Evolutionary conservation across 2,329 filamentous ascomycete genomes (phyloP).

Genomic region (Plenodomus lindquistii): DNA sequence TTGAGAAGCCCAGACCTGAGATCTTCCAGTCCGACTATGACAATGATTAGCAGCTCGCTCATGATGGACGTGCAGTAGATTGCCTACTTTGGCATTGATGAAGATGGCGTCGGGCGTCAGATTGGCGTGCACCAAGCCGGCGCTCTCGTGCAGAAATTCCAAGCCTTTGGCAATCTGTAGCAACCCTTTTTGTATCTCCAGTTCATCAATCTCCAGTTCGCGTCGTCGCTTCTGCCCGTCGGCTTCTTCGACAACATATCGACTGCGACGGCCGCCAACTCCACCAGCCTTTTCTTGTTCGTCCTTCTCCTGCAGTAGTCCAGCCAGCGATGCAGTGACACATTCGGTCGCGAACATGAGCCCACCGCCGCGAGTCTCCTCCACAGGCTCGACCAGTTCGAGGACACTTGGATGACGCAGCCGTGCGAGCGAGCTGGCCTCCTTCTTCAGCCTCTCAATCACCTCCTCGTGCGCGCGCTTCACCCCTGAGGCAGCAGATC

Average conservation of each 20-base stretch:
- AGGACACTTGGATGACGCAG: conserved; percentile 89
- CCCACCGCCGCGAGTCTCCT: conserved; percentile 88
- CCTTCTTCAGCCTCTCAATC: conserved; percentile 85
- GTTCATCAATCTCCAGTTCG: conserved; percentile 91
- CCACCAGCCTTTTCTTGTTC: conserved; percentile 75
- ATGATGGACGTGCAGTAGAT: conserved; percentile 14
- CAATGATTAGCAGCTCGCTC: conserved; percentile 30
- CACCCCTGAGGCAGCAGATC: conserved; percentile 66
- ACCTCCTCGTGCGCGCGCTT: conserved; percentile 88
- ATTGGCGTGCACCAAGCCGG: conserved; percentile 90
- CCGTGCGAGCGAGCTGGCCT: conserved; percentile 84
- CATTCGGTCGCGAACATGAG: conserved; percentile 95
- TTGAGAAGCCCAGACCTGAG: conserved; percentile 88
- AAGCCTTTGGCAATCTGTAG: conserved; percentile 91
- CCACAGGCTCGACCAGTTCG: conserved; percentile 91
- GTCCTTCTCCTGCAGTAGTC: conserved; percentile 84
- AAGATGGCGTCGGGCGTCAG: conserved; percentile 91
- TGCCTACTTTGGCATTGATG: conserved; percentile 82
- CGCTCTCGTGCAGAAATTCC: conserved; percentile 94
- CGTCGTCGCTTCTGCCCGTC: conserved; percentile 71
- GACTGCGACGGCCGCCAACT: conserved; percentile 70
- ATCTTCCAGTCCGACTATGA: conserved; percentile 94
- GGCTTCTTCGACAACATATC: conserved; percentile 78
- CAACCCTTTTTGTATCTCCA: conserved; percentile 96
- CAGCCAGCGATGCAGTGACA: conserved; percentile 84